A percentile compares a stretch with the other conserved stretches of the same genome.
These are phyloP conservation scores for Rhodocollybia butyracea DNA, from an alignment of 768 basidiomycete genomes.

Conservation along the genomic window DNA sequence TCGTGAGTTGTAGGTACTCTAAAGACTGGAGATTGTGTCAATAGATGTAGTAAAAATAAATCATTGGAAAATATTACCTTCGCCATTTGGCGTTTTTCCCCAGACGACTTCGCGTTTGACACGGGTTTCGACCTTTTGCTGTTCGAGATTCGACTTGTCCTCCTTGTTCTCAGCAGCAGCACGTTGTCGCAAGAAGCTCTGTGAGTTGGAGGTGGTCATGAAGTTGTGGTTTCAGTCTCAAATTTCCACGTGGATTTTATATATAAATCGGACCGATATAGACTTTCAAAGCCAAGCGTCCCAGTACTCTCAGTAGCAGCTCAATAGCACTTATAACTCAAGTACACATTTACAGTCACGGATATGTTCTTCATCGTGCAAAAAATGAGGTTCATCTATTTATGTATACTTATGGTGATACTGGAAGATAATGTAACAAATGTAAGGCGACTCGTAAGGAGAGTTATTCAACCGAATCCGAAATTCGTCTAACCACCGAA, in stretches of 20 bases:
- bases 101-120: constrained; percentile 65
- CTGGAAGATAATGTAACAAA: background rate
- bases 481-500: background rate
- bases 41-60: constrained; percentile 6
- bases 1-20: constrained; percentile 91
- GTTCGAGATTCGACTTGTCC: constrained; percentile 19
- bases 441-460: constrained; percentile 1
- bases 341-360: no score
- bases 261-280: background rate
- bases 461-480: background rate
- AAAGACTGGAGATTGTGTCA: constrained; percentile 59
- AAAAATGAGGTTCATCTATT: no score
- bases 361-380: no score
- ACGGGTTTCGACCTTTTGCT: background rate
- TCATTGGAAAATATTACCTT: constrained; percentile 44
- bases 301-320: background rate
- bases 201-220: background rate
- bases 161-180: background rate
- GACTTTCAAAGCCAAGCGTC: no score
- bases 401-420: background rate
- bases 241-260: background rate
- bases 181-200: constrained; percentile 11
- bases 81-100: constrained; percentile 82
- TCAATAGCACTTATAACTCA: no score
- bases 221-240: background rate